Base-by-base conservation (phyloP, 208 protist genomes). In the Phytomonas francai region DNA sequence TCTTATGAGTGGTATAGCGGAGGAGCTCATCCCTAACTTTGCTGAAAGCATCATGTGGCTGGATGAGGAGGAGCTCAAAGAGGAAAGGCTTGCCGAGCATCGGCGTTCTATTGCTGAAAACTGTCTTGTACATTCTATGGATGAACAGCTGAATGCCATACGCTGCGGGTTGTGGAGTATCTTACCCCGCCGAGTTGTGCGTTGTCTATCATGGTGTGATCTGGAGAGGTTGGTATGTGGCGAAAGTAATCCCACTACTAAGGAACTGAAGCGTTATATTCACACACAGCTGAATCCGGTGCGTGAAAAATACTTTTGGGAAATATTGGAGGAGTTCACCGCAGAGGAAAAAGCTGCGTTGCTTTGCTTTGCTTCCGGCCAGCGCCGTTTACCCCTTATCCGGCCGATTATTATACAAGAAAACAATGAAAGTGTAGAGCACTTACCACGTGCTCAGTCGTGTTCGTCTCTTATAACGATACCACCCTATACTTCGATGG, bases 381-480 rank as follows among this genome's bases (percentile, higher is more conserved):
- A 96, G 78, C 81, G 85, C 39, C 81, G 91, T 29, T 78, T 91
- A 9, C 91, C 91, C 22, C 81, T 96, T 28, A 83, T 92, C 22
- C 73, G 75, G 30, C 73, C 66, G 61, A 91, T 96, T 65, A 90
- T 74, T 31, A 77, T 96, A 29, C 77, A 73, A 0, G 87, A 93
- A 73, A 93, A 89, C 65, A 78, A 76, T 58, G 87, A 96, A 68
- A 87, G 83, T 58, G 71, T 82, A 1, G 84, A 94, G 16, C 82
- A 94, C 70, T 81, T 96, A 22, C 91, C 91, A 0, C 83, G 87
- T 11, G 91, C 91, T 45, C 88, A 94, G 74, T 91, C 91, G n/a
- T 96, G 91, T 73, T 88, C 84, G n/a, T 90, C 88, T 29, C 73
- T 93, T 19, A 83, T 96, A 32, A 89, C 84, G 32, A 69, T 96